A percentile compares a stretch with the other conserved stretches of the same genome.
Evolutionary conservation across 495 filamentous ascomycete species (phyloP).

Genomic region (Talaromyces nanjingensis): DNA sequence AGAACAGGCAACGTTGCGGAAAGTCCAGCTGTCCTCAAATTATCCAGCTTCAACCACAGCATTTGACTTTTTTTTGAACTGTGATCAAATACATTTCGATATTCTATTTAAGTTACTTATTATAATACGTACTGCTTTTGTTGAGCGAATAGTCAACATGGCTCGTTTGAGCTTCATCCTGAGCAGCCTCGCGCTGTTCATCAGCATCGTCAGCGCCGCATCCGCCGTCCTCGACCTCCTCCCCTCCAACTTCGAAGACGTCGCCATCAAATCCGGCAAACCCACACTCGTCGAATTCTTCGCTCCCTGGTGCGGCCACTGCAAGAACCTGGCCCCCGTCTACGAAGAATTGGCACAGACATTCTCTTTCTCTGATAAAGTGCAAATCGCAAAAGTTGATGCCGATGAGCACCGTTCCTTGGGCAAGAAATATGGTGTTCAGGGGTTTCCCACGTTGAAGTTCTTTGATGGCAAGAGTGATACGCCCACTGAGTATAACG

Average conservation of each 20-base stretch:
- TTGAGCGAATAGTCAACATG: constrained; percentile 24
- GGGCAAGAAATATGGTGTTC: constrained; percentile 77
- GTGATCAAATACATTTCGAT: background rate
- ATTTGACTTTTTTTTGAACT: background rate
- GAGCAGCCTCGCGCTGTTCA: constrained; percentile 33
- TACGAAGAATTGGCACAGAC: constrained; percentile 85
- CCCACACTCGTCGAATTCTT: constrained; percentile 98
- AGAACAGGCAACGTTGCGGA: constrained; percentile 3
- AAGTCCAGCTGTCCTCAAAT: constrained; percentile 3
- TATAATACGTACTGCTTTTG: background rate
- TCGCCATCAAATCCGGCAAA: constrained; percentile 86
- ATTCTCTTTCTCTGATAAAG: constrained; percentile 71
- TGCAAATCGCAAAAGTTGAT: constrained; percentile 91
- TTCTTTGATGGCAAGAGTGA: constrained; percentile 98
- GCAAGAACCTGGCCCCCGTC: constrained; percentile 90
- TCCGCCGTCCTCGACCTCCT: constrained; percentile 74
- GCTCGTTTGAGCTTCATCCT: constrained; percentile 40
- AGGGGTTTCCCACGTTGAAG: constrained; percentile 95
- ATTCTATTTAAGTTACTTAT: background rate
- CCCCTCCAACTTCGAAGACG: constrained; percentile 80
- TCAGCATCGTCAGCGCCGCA: constrained; percentile 33
- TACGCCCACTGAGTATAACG: constrained; percentile 75
- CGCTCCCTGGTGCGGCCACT: constrained; percentile 98
- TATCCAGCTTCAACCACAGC: background rate
- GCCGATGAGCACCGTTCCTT: constrained; percentile 81